Conservation (phyloP, 306 rosid species). For the Sechiopsis laciniata region DNA sequence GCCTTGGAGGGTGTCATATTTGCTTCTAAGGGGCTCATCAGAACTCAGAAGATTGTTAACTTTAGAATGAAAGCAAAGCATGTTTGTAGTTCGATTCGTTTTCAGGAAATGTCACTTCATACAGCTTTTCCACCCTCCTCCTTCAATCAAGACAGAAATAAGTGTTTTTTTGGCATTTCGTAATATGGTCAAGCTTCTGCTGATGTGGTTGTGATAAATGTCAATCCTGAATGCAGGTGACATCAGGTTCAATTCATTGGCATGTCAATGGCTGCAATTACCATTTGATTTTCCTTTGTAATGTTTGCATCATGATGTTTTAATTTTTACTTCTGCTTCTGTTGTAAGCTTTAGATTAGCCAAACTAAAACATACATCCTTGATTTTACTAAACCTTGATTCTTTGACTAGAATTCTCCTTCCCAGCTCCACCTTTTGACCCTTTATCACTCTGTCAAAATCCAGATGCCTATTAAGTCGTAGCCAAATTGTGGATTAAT, state of each 20-base stretch:
- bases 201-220: neutral
- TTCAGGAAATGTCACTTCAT: neutral
- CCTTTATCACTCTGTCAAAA: neutral
- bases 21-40: slow-evolving; percentile 5
- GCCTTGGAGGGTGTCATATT: slow-evolving; percentile 15
- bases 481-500: neutral
- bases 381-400: neutral
- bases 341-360: slow-evolving; percentile 19
- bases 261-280: neutral
- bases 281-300: neutral
- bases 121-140: slow-evolving; percentile 7
- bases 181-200: neutral
- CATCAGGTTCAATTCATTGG: slow-evolving; percentile 7
- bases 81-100: neutral
- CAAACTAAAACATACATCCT: neutral
- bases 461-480: neutral
- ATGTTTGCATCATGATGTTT: slow-evolving; percentile 5
- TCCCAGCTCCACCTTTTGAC: neutral
- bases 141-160: neutral
- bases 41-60: slow-evolving; percentile 16
- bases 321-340: neutral
- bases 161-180: slow-evolving; percentile 4
- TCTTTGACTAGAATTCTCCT: neutral
- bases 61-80: slow-evolving; percentile 33
- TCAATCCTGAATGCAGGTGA: slow-evolving; percentile 5